Evolutionary conservation across 2,329 filamentous ascomycete species (phyloP).

Genomic region (Stachybotrys chlorohalonatus): DNA sequence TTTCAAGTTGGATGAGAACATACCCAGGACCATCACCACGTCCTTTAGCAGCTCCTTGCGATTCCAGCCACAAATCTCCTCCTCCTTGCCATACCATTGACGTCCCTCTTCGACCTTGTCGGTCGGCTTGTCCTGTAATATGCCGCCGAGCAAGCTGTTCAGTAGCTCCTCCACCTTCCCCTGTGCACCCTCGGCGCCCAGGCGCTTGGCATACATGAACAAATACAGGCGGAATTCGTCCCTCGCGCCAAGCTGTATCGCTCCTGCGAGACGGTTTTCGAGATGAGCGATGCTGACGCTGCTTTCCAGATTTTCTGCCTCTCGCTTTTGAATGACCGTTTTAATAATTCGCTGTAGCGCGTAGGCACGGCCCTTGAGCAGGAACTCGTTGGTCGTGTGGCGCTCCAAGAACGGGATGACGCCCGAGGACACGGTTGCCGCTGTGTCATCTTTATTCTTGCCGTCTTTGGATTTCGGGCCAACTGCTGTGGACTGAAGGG

Average conservation of each 20-base stretch:
- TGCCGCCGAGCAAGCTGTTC: conserved; percentile 69
- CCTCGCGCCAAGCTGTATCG: conserved; percentile 71
- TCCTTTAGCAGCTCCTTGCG: conserved; percentile 80
- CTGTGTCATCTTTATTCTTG: conserved; percentile 35
- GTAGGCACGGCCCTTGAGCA: conserved; percentile 86
- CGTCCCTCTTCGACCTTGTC: conserved; percentile 32
- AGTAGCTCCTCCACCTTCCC: conserved; percentile 90
- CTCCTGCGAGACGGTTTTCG: conserved; percentile 88
- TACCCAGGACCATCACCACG: conserved; percentile 87
- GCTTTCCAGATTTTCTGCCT: conserved; percentile 86
- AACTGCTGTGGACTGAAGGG: conserved; percentile 63
- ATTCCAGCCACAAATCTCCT: conserved; percentile 83
- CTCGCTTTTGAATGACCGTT: conserved; percentile 75
- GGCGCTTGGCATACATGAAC: conserved; percentile 95
- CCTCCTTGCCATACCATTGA: conserved; percentile 58
- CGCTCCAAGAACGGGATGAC: conserved; percentile 90
- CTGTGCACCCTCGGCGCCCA: conserved; percentile 80
- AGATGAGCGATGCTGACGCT: conserved; percentile 88
- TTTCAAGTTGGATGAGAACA: conserved; percentile 21
- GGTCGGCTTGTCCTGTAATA: conserved; percentile 47
- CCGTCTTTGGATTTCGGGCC: conserved; percentile 43
- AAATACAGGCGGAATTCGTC: conserved; percentile 93
- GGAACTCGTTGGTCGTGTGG: conserved; percentile 86
- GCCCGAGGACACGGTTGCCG: conserved; percentile 66
- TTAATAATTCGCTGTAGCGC: conserved; percentile 89